A percentile compares a stretch with the other conserved stretches of the same genome.
These are phyloP conservation scores for Aspergillus ruber DNA, from an alignment of 2,329 filamentous ascomycete genomes.

Conservation along the genomic window DNA sequence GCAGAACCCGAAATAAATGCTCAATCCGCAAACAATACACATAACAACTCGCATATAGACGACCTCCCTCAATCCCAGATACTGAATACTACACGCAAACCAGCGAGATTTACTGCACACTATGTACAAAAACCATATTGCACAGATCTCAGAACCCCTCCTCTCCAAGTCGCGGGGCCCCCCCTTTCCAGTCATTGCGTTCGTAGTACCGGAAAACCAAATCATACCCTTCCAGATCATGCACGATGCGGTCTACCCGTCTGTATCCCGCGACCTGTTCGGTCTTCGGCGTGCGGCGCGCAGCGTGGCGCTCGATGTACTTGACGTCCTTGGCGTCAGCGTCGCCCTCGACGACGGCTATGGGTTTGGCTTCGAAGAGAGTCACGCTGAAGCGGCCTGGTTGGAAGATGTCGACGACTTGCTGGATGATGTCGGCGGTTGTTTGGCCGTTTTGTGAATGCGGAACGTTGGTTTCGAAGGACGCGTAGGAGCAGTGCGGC, in stretches of 20 bases:
- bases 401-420: slow-evolving; percentile 93
- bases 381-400: slow-evolving; percentile 97
- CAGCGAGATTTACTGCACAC: not conserved
- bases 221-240: slow-evolving; percentile 96
- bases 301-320: slow-evolving; percentile 38
- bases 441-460: slow-evolving; percentile 79
- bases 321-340: slow-evolving; percentile 29
- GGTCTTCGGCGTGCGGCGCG: slow-evolving; percentile 50
- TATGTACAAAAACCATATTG: not conserved
- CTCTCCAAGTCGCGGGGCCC: slow-evolving; percentile 58
- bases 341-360: slow-evolving; percentile 26
- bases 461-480: slow-evolving; percentile 96
- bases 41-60: too few species aligned
- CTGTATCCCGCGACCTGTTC: slow-evolving; percentile 81
- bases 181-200: slow-evolving; percentile 70
- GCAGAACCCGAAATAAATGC: too few species aligned
- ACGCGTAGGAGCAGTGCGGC: slow-evolving; percentile 93
- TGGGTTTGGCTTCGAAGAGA: slow-evolving; percentile 80
- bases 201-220: slow-evolving; percentile 96
- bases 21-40: too few species aligned
- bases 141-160: slow-evolving; percentile 14
- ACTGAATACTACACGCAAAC: not conserved
- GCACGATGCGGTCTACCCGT: slow-evolving; percentile 87
- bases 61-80: not conserved
- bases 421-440: slow-evolving; percentile 83